These are phyloP conservation scores for Malassezia restricta DNA, from an alignment of 1,284 basidiomycete genomes.

Conservation along the genomic window DNA sequence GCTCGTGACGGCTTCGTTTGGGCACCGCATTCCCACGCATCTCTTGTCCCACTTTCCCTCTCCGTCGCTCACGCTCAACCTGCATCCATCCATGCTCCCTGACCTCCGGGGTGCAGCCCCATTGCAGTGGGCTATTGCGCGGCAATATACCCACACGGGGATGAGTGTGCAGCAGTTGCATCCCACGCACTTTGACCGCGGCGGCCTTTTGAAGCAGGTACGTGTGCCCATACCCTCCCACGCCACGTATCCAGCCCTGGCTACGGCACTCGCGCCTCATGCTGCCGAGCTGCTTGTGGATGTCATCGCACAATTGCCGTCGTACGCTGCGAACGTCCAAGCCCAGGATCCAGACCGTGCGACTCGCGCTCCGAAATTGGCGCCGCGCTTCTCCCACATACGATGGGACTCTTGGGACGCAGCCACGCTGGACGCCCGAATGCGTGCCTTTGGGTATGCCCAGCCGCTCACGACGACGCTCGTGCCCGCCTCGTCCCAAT, in stretches of 20 bases:
- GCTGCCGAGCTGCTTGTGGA: slow-evolving; percentile 63
- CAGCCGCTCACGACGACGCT: slow-evolving; percentile 21
- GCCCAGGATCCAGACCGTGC: slow-evolving; percentile 16
- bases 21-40: slow-evolving; percentile 63
- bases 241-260: background rate
- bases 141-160: slow-evolving; percentile 18
- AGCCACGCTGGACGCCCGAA: slow-evolving; percentile 22
- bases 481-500: slow-evolving; percentile 4
- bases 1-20: slow-evolving; percentile 81
- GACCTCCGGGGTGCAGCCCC: slow-evolving; percentile 82
- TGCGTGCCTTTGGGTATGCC: slow-evolving; percentile 26
- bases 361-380: slow-evolving; percentile 29
- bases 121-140: slow-evolving; percentile 65
- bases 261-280: slow-evolving; percentile 12
- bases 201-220: slow-evolving; percentile 14
- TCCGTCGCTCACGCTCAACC: slow-evolving; percentile 61
- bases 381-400: slow-evolving; percentile 14
- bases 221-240: background rate
- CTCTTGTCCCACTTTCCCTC: slow-evolving; percentile 58
- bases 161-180: slow-evolving; percentile 30
- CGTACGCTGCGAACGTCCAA: slow-evolving; percentile 48
- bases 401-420: slow-evolving; percentile 26
- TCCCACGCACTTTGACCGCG: slow-evolving; percentile 26
- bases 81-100: slow-evolving; percentile 82
- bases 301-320: slow-evolving; percentile 57